Percentiles rank a stretch among this genome's conserved stretches.
Conservation (phyloP, 2,329 filamentous ascomycete species). For the Metarhizium humberi region DNA sequence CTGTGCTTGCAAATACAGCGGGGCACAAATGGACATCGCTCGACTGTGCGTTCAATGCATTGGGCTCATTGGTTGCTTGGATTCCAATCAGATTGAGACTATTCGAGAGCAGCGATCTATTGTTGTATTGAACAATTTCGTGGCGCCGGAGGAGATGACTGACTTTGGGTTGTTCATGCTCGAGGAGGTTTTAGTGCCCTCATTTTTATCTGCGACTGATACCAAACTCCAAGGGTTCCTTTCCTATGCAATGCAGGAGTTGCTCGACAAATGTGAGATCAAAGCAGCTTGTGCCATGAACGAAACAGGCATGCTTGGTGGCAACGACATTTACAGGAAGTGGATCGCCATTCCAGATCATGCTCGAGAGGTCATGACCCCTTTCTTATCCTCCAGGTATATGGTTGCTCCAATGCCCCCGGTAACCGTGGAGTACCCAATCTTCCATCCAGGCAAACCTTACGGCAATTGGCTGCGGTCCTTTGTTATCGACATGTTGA, state of each 20-base stretch:
- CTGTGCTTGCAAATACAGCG: constrained; percentile 72
- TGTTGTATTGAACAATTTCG: constrained; percentile 81
- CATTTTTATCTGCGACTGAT: constrained; percentile 85
- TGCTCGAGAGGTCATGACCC: constrained; percentile 72
- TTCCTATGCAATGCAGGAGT: constrained; percentile 88
- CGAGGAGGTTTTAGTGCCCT: constrained; percentile 79
- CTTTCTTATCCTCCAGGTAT: constrained; percentile 81
- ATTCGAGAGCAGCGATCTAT: constrained; percentile 73
- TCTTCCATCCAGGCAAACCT: constrained; percentile 58
- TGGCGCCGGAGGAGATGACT: constrained; percentile 64
- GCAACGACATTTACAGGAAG: constrained; percentile 55
- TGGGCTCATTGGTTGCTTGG: constrained; percentile 82
- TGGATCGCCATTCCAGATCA: constrained; percentile 72
- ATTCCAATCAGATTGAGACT: constrained; percentile 80
- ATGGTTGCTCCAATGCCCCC: constrained; percentile 54
- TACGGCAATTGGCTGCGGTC: constrained; percentile 76
- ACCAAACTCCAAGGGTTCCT: constrained; percentile 82
- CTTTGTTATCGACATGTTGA: constrained; percentile 74
- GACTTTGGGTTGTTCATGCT: constrained; percentile 81
- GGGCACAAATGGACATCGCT: constrained; percentile 56
- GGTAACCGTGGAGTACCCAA: constrained; percentile 59
- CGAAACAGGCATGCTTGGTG: constrained; percentile 32
- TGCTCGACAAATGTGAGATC: constrained; percentile 71
- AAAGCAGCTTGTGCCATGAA: constrained; percentile 41
- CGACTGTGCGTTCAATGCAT: constrained; percentile 71